Percentiles rank a stretch among this genome's conserved stretches.
Evolutionary conservation across 805 yeast species (phyloP).

Genomic region (Zygoascus flipseniorum): DNA sequence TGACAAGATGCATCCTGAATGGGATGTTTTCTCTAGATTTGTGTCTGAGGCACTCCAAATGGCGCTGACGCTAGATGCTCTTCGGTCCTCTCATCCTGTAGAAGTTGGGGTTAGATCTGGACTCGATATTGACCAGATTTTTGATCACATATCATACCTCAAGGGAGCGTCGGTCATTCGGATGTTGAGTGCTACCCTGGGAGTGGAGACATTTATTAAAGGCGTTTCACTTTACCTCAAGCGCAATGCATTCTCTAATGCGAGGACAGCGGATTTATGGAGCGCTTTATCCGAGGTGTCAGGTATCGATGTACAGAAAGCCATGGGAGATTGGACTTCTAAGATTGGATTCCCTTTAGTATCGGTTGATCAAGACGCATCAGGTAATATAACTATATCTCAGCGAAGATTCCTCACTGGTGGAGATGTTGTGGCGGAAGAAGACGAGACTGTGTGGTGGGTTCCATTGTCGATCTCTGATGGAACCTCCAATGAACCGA

Average conservation of each 20-base stretch:
- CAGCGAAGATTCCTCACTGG: conserved; percentile 58
- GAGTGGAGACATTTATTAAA: conserved; percentile 56
- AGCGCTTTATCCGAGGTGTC: conserved; percentile 52
- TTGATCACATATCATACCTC: conserved; percentile 71
- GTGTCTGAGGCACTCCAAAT: conserved; percentile 69
- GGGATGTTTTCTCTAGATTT: conserved; percentile 74
- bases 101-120: conserved; percentile 77
- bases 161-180: conserved; percentile 74
- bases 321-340: conserved; percentile 67
- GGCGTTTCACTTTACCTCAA: conserved; percentile 68
- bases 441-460: conserved; percentile 42
- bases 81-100: conserved; percentile 68
- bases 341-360: conserved; percentile 68
- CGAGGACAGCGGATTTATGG: conserved; percentile 71
- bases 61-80: conserved; percentile 66
- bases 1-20: conserved; percentile 63
- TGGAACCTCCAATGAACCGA: conserved; percentile 13
- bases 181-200: conserved; percentile 67
- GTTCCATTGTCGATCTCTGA: conserved; percentile 28
- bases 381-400: conserved; percentile 30
- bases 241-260: conserved; percentile 56
- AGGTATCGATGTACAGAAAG: conserved; percentile 47
- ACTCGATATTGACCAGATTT: conserved; percentile 70
- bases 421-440: conserved; percentile 53
- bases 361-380: conserved; percentile 36